Percentiles rank a stretch among this genome's conserved stretches.
These are phyloP conservation scores for Phytopythium boreale DNA, from an alignment of 352 stramenopile species.

Conservation along the genomic window DNA sequence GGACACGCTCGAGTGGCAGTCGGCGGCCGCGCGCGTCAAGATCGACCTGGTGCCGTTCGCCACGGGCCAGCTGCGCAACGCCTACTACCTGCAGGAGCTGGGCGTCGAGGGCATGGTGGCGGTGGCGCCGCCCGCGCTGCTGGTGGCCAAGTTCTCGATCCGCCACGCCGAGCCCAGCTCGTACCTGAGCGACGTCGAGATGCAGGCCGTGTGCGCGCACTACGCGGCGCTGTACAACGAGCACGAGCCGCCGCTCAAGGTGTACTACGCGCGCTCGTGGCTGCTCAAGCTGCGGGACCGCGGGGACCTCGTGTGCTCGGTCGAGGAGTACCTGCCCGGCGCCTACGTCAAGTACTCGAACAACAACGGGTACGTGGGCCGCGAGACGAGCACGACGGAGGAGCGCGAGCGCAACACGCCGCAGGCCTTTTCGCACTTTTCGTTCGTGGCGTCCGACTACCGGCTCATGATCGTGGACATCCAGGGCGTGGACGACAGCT, in stretches of 20 bases:
- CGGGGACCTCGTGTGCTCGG: conserved; percentile 60
- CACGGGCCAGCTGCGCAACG: conserved; percentile 75
- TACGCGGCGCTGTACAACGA: conserved; percentile 87
- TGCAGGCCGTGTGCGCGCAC: conserved; percentile 85
- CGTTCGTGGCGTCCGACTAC: conserved; percentile 82
- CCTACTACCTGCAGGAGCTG: conserved; percentile 74
- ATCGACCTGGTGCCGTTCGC: conserved; percentile 79
- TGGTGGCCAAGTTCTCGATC: conserved; percentile 78
- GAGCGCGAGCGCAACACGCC: conserved; percentile 82
- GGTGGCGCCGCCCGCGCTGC: conserved; percentile 26
- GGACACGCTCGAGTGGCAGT: conserved; percentile 79
- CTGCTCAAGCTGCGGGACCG: conserved; percentile 69
- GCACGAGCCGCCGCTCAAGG: conserved; percentile 74
- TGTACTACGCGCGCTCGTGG: conserved; percentile 83
- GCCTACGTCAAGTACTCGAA: conserved; percentile 88
- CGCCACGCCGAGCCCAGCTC: conserved; percentile 59
- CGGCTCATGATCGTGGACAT: conserved; percentile 86
- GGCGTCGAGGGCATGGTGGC: conserved; percentile 17
- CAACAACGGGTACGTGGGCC: conserved; percentile 83
- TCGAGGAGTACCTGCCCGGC: conserved; percentile 77
- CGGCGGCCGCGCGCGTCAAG: conserved; percentile 54
- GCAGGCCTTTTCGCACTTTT: conserved; percentile 84
- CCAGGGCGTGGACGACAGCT: conserved; percentile 81
- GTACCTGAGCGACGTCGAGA: conserved; percentile 86
- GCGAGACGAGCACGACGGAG: conserved; percentile 73